Conservation (phyloP, 2,329 filamentous ascomycete species). For the Microdochium bolleyi region DNA sequence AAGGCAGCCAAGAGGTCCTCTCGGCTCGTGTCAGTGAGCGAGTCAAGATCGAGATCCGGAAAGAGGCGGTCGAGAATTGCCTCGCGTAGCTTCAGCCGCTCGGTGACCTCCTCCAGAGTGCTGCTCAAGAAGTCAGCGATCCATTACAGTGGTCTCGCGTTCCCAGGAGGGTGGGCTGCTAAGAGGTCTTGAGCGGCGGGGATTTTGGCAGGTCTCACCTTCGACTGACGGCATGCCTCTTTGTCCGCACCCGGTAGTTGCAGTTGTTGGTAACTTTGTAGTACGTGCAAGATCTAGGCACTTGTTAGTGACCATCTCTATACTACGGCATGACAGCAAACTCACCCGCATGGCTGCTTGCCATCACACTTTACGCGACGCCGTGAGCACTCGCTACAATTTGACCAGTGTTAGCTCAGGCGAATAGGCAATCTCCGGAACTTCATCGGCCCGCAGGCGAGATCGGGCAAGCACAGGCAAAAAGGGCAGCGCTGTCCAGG, state of each 20-base stretch:
- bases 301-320: not conserved
- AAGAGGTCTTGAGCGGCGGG: not conserved
- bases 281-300: conserved; percentile 26
- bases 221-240: conserved; percentile 19
- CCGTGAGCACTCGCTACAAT: conserved; percentile 12
- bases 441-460: too few species aligned
- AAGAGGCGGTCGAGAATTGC: conserved; percentile 13
- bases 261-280: conserved; percentile 16
- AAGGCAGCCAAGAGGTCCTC: conserved; percentile 9
- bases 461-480: too few species aligned
- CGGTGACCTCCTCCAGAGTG: conserved; percentile 14
- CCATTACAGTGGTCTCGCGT: too few species aligned
- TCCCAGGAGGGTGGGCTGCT: not conserved
- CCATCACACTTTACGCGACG: conserved; percentile 31
- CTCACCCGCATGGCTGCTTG: conserved; percentile 16
- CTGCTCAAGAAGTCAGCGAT: conserved; percentile 3
- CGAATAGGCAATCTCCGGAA: not conserved
- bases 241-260: conserved; percentile 19
- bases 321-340: not conserved
- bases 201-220: conserved; percentile 7
- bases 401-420: not conserved
- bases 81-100: conserved; percentile 13
- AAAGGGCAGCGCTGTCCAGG: too few species aligned
- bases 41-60: conserved; percentile 6
- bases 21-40: conserved; percentile 11